Conservation (phyloP, 257 asterid genomes). For the Solanum virginianum region DNA sequence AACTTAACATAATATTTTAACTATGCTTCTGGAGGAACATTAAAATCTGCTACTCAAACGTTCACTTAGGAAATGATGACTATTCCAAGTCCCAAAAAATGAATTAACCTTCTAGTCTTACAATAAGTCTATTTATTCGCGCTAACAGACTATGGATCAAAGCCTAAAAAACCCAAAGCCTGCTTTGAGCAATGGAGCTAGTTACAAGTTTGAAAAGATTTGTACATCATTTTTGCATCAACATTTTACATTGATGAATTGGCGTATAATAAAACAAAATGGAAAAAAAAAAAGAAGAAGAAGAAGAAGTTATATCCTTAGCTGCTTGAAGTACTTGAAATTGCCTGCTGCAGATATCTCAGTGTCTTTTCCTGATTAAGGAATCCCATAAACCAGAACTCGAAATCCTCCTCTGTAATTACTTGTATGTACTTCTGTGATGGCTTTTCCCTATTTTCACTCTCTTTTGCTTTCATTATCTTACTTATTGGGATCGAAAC, state of each 20-base stretch:
- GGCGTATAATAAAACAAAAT: not conserved
- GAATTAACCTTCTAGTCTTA: not conserved
- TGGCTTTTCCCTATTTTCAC: conserved; percentile 15
- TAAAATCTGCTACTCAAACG: not conserved
- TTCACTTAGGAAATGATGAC: not conserved
- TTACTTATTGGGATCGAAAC: conserved; percentile 23
- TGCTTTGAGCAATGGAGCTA: not conserved
- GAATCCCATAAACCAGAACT: too few relatives aligned
- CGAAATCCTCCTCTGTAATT: too few relatives aligned
- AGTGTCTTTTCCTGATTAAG: too few relatives aligned
- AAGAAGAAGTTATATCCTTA: not conserved
- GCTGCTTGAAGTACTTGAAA: too few relatives aligned
- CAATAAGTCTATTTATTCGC: not conserved
- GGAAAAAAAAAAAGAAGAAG: not conserved
- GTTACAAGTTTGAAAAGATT: not conserved
- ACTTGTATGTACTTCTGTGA: not conserved
- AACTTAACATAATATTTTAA: not conserved
- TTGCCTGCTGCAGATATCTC: too few relatives aligned
- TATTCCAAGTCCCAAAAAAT: not conserved
- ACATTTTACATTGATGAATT: not conserved
- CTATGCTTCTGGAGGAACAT: not conserved
- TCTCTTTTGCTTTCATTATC: conserved; percentile 15
- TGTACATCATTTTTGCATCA: not conserved
- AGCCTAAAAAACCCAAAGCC: not conserved
- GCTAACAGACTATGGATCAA: not conserved